These are phyloP conservation scores for Chaetomium sp. DNA, from an alignment of 2,329 filamentous ascomycete species.

Conservation along the genomic window DNA sequence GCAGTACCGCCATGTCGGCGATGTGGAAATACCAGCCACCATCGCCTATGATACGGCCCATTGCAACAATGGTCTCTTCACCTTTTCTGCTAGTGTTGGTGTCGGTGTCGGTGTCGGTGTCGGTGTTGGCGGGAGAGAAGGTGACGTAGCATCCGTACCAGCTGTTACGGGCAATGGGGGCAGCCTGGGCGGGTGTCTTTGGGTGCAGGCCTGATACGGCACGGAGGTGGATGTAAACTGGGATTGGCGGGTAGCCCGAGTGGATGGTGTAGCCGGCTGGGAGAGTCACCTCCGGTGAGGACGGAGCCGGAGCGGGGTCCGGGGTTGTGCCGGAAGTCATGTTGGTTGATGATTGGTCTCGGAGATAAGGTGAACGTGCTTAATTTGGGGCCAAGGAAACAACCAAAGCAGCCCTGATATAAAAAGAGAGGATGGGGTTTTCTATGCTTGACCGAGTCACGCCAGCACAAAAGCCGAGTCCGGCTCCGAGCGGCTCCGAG, in stretches of 20 bases:
- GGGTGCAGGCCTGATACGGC: conserved; percentile 42
- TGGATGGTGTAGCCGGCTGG: conserved; percentile 43
- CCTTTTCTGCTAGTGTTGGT: neutral
- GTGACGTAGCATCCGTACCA: conserved; percentile 49
- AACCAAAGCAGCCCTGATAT: neutral
- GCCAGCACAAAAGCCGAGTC: neutral
- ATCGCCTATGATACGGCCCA: conserved; percentile 55
- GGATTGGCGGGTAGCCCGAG: conserved; percentile 41
- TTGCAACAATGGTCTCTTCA: conserved; percentile 42
- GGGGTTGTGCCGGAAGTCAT: neutral
- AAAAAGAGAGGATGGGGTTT: neutral
- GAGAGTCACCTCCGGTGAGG: neutral
- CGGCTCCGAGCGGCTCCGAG: conserved; percentile 9
- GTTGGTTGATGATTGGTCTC: neutral
- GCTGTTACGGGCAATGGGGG: conserved; percentile 41
- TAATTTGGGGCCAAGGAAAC: neutral
- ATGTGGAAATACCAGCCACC: conserved; percentile 55
- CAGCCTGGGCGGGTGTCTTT: conserved; percentile 43
- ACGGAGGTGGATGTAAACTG: conserved; percentile 45
- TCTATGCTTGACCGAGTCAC: neutral
- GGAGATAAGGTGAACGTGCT: neutral
- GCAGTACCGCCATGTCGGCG: conserved; percentile 54
- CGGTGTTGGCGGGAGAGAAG: conserved; percentile 21
- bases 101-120: neutral
- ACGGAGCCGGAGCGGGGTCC: neutral